Conservation (phyloP, 2,329 filamentous ascomycete genomes). For the Thielaviopsis ethacetica region DNA sequence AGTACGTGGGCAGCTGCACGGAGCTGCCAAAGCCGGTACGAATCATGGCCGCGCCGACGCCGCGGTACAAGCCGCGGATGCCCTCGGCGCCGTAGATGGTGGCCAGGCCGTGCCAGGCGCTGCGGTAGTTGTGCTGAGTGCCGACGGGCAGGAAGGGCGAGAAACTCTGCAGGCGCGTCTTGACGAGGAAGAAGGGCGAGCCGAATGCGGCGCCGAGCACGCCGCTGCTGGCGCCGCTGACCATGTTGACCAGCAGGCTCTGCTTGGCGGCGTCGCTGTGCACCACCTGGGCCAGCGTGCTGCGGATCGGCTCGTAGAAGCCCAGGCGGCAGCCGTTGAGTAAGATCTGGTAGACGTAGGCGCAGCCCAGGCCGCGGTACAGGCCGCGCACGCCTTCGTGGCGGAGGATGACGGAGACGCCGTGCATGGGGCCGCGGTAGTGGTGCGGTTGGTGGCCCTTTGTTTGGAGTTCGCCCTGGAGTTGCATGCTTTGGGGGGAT, state of each 20-base stretch:
- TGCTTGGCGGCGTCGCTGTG: slow-evolving; percentile 61
- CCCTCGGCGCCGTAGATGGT: slow-evolving; percentile 71
- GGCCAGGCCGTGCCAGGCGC: slow-evolving; percentile 65
- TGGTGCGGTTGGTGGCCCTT: slow-evolving; percentile 73
- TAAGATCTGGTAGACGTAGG: slow-evolving; percentile 90
- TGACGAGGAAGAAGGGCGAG: slow-evolving; percentile 94
- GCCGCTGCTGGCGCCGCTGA: slow-evolving; percentile 76
- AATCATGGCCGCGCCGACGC: slow-evolving; percentile 86
- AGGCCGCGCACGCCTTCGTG: slow-evolving; percentile 80
- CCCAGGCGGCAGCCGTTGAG: slow-evolving; percentile 92
- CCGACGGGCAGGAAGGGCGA: slow-evolving; percentile 86
- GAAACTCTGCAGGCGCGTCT: slow-evolving; percentile 87
- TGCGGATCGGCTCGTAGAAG: slow-evolving; percentile 92
- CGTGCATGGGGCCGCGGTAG: slow-evolving; percentile 85
- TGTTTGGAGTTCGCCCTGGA: slow-evolving; percentile 86
- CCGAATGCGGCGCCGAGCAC: slow-evolving; percentile 85
- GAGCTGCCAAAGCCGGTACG: slow-evolving; percentile 90
- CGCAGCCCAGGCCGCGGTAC: slow-evolving; percentile 76
- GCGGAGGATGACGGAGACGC: slow-evolving; percentile 71
- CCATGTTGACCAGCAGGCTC: slow-evolving; percentile 80
- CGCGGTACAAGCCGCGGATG: slow-evolving; percentile 67
- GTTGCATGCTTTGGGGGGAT: slow-evolving; percentile 51
- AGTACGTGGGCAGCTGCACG: slow-evolving; percentile 93
- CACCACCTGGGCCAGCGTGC: slow-evolving; percentile 49
- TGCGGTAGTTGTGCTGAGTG: slow-evolving; percentile 87